Evolutionary conservation across 495 filamentous ascomycete genomes (phyloP).

Genomic region (Daldinia caldariorum): DNA sequence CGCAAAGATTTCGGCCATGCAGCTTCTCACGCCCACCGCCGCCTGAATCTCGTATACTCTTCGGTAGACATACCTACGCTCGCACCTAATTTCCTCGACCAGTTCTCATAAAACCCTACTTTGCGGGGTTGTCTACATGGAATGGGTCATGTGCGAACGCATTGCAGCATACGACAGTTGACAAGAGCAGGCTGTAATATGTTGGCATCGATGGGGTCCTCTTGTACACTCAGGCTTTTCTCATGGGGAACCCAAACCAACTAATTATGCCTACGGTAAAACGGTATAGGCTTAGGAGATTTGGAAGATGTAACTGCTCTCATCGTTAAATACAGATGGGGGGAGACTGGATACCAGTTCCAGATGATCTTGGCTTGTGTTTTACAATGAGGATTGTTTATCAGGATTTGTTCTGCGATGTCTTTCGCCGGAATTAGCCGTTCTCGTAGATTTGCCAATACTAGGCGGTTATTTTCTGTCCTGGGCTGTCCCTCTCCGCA

Average conservation of each 20-base stretch:
- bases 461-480: slow-evolving; percentile 12
- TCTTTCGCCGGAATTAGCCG: slow-evolving; percentile 7
- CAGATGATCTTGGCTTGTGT: slow-evolving; percentile 9
- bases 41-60: slow-evolving; percentile 1
- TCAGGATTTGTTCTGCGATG: slow-evolving; percentile 8
- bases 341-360: slow-evolving; percentile 3
- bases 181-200: background rate
- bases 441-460: slow-evolving; percentile 10
- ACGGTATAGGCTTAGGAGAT: background rate
- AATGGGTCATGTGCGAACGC: background rate
- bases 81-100: background rate
- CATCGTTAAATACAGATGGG: background rate
- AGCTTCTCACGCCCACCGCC: background rate
- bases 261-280: background rate
- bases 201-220: slow-evolving; percentile 5
- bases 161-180: background rate
- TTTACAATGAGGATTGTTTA: slow-evolving; percentile 7
- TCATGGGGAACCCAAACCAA: slow-evolving; percentile 5
- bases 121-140: background rate
- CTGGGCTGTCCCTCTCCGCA: background rate
- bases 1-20: background rate
- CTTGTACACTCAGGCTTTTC: slow-evolving; percentile 1
- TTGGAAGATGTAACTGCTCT: background rate
- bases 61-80: background rate
- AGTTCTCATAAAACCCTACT: background rate